Evolutionary conservation across 169 alveolate genomes (phyloP).

Genomic region (Babesia bovis): DNA sequence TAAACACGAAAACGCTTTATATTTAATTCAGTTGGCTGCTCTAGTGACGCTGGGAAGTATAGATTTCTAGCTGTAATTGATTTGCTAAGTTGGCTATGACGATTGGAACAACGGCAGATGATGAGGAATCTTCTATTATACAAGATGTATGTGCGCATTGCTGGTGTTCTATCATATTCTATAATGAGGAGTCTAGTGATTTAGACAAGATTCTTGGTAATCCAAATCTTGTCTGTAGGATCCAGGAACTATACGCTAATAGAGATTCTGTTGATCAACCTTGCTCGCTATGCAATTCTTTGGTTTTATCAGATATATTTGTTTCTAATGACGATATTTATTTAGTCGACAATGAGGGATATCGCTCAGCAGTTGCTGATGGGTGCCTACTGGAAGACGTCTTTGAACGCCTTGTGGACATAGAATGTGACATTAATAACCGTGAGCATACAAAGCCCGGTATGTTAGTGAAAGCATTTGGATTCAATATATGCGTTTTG

Average conservation of each 20-base stretch:
- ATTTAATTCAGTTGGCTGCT: too few relatives aligned
- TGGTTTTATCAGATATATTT: background rate
- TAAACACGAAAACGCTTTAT: too few relatives aligned
- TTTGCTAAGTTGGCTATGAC: background rate
- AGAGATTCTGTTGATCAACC: background rate
- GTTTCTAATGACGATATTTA: conserved; percentile 4
- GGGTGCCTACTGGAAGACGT: conserved; percentile 27
- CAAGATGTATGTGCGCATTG: conserved; percentile 11
- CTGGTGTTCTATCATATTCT: conserved; percentile 20
- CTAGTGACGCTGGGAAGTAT: too few relatives aligned
- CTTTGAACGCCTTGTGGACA: background rate
- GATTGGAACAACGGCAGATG: background rate
- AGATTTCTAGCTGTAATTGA: too few relatives aligned
- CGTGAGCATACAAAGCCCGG: background rate
- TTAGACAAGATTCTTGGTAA: background rate
- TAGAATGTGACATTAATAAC: background rate
- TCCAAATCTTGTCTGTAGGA: conserved; percentile 7
- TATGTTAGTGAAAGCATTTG: background rate
- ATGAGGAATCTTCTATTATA: conserved; percentile 4
- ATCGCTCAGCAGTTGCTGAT: background rate
- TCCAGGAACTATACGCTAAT: conserved; percentile 8
- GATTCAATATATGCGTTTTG: conserved; percentile 21
- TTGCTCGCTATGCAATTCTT: conserved; percentile 22
- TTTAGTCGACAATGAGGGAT: conserved; percentile 2
- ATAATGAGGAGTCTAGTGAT: conserved; percentile 6